Evolutionary conservation across 2,329 filamentous ascomycete species (phyloP).

Genomic region (Colletotrichum horii): DNA sequence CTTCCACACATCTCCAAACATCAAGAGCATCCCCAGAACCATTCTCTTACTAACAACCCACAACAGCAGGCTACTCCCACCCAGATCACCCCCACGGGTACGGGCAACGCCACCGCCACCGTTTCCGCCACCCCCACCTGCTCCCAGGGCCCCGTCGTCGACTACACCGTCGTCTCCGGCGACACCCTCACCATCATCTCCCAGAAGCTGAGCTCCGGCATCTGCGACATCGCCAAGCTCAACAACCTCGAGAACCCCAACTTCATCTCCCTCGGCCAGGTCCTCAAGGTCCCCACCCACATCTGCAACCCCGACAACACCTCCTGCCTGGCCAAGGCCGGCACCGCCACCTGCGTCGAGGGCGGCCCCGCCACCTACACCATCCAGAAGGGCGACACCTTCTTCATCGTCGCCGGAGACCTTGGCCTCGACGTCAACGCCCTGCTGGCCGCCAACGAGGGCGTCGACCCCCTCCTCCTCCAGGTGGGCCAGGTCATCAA

Average conservation of each 20-base stretch:
- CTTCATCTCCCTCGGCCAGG: background rate
- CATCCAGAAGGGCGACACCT: background rate
- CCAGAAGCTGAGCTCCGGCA: background rate
- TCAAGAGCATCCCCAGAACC: constrained; percentile 21
- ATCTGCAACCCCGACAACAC: constrained; percentile 17
- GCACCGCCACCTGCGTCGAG: background rate
- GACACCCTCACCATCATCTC: constrained; percentile 14
- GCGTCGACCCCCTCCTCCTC: background rate
- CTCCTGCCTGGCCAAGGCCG: background rate
- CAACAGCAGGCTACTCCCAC: background rate
- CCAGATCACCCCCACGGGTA: background rate
- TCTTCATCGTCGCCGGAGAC: background rate
- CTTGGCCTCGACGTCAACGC: background rate
- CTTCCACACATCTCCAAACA: background rate
- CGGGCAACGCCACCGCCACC: background rate
- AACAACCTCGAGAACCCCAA: constrained; percentile 7
- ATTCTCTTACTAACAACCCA: background rate
- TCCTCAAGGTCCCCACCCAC: background rate
- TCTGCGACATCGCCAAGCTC: constrained; percentile 7
- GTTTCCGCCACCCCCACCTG: background rate
- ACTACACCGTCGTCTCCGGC: background rate
- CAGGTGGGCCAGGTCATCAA: background rate
- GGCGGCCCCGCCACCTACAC: background rate
- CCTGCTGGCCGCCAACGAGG: background rate
- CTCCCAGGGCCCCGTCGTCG: background rate